Evolutionary conservation across 495 filamentous ascomycete species (phyloP), one percentile per base, ranked within the genome.

Genomic region (Hyaloscypha finlandica): DNA sequence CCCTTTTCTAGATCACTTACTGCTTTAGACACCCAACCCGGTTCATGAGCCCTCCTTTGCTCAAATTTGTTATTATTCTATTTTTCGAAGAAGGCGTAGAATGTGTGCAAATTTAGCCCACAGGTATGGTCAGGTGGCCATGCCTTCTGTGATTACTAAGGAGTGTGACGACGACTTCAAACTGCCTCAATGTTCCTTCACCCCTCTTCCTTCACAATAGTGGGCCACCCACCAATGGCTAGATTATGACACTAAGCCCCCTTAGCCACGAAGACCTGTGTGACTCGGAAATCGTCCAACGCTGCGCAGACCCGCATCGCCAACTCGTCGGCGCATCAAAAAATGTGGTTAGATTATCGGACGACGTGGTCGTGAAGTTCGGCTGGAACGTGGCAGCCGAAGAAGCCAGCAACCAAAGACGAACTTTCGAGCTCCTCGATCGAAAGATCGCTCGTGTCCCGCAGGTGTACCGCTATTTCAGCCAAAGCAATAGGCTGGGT

Each of bases 391-490:
- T 79, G 2, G 75, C 68, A 2, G 70, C 55, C 66, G 70, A 72
- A 54, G 77, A 78, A 70, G 70, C 67, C 11, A 69, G 73, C 32
- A 79, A 71, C 62, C 76, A 74, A 64, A 69, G 51, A 61, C 63
- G 67, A 62, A 75, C 73, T 12, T 74, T 74, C 64, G 70, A 71
- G 61, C 65, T 76, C 22, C 45, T 78, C 53, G 74, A 79, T 39
- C 61, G 20, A 29, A 56, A 51, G 22, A 74, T 75, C 53, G 66
- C 75, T 68, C 71, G 74, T 69, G 70, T 77, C 55, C 77, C 77
- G 66, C 62, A 65, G 30, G 73, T 76, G 6, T 73, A 75, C 69
- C 64, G 64, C 51, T 77, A 72, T 60, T 78, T 77, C 68, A 59
- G 29, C 25, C 61, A 4, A 14, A 48, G 42, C 42, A 48, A 48